A percentile compares a stretch with the other conserved stretches of the same genome.
phyloP scores from a whole-genome alignment of 305 asterid genomes.

The Rubia tinctorum region DNA sequence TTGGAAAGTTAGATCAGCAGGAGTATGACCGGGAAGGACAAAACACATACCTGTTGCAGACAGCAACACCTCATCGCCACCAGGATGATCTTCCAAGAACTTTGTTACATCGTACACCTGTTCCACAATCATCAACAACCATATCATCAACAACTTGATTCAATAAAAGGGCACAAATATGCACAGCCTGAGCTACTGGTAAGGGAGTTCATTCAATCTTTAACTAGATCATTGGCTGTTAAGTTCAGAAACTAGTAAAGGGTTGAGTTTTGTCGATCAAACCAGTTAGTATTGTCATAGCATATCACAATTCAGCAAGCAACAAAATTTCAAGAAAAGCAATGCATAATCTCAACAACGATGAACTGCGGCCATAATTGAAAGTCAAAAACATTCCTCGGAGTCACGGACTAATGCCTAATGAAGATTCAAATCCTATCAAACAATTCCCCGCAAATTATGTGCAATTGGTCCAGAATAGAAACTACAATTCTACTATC shows the following conservation, averaged over 20 bases:
- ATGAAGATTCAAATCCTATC: neutral
- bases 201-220: too few species aligned
- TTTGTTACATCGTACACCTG: slow-evolving; percentile 86
- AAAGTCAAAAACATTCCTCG: neutral
- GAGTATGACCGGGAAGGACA: neutral
- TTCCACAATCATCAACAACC: neutral
- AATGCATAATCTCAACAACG: neutral
- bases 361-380: neutral
- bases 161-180: neutral
- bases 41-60: slow-evolving; percentile 61
- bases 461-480: too few species aligned
- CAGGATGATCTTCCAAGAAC: slow-evolving; percentile 94
- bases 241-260: too few species aligned
- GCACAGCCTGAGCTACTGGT: too few species aligned
- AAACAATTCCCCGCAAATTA: neutral
- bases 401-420: too few species aligned
- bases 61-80: slow-evolving; percentile 87
- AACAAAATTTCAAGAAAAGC: neutral
- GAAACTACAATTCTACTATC: neutral
- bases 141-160: neutral
- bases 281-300: too few species aligned
- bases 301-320: neutral
- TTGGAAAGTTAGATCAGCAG: neutral
- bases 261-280: neutral
- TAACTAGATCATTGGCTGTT: too few species aligned